Evolutionary conservation across 495 filamentous ascomycete genomes (phyloP).

Genomic region (Extremus antarcticus): DNA sequence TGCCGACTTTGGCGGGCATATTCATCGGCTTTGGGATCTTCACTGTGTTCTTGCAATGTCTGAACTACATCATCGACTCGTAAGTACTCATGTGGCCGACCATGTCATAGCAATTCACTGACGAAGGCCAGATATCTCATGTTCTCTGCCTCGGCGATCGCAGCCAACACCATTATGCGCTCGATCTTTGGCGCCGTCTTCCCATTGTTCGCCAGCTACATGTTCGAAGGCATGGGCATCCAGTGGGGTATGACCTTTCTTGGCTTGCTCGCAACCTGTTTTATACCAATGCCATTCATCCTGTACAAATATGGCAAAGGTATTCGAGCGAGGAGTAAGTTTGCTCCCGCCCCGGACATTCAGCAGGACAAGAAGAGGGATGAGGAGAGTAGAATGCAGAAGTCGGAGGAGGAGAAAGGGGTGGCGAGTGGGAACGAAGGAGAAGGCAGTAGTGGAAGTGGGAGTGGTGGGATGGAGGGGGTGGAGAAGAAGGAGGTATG

Average conservation of each 20-base stretch:
- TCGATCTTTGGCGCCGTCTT: constrained; percentile 22
- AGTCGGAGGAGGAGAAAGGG: not conserved
- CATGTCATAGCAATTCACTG: not conserved
- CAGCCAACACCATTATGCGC: constrained; percentile 25
- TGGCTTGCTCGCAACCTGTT: constrained; percentile 18
- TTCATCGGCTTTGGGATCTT: constrained; percentile 26
- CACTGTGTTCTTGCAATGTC: constrained; percentile 23
- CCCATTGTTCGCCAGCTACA: constrained; percentile 19
- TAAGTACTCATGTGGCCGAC: not conserved
- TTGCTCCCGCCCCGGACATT: constrained; percentile 22
- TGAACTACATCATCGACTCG: constrained; percentile 22
- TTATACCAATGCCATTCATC: constrained; percentile 24
- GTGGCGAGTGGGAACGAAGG: not conserved
- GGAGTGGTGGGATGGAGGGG: not conserved
- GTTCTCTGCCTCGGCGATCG: constrained; percentile 24
- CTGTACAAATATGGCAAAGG: constrained; percentile 19
- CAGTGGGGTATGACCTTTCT: constrained; percentile 24
- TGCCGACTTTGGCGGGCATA: constrained; percentile 21
- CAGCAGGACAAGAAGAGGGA: constrained; percentile 18
- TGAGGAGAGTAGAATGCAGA: constrained; percentile 15
- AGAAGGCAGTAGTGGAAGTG: not conserved
- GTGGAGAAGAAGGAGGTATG: not conserved
- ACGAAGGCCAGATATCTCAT: constrained; percentile 15
- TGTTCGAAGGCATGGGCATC: constrained; percentile 26
- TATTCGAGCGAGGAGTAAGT: constrained; percentile 21